Base-by-base conservation (phyloP, 257 asterid genomes). In the Craterostigma plantagineum region DNA sequence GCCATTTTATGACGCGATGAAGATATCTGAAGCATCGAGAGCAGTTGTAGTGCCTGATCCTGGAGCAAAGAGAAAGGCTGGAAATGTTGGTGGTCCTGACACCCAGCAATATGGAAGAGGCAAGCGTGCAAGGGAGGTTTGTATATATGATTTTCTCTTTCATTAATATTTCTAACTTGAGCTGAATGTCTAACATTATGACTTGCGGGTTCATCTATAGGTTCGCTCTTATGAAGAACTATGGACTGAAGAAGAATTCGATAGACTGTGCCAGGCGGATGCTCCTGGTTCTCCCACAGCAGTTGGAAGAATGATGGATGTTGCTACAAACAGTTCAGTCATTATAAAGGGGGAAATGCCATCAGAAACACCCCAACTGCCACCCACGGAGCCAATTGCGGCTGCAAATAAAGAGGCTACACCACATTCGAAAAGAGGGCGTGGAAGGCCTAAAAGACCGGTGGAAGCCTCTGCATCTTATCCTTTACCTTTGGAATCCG, bases 201-300 rank as follows among this genome's bases (percentile, higher is more conserved):
- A 43, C 34, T 53, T 56, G n/a, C n/a, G n/a, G 48, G 53, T 63
- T 56, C 48, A 14, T 40, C 39, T 61, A n/a, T n/a, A 90, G 99
- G 94, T 90, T 45, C 94, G 95, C 52, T 74, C 86, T 18, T 90
- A 90, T 58, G 95, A 90, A 76, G 99, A 90, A 74, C 99, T 79
- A 65, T 76, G 79, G 87, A 83, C 95, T 0, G 99, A 90, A 56
- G 95, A 83, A 64, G 99, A 90, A 68, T 90, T 83, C 64, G 99
- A 90, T 65, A 79, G 71, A 60, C 16, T 90, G 68, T 90, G 99
- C 56, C 92, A 77, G 60, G 91, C 56, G 30, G 98, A 77, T 4
- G 60, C 91, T 39, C 92, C 93, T 18, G 92, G 64, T 17, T 80
- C 93, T 57, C 91, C 92, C 50, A 23, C 49, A 36, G 69, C 50